phyloP scores from a whole-genome alignment of 2,329 filamentous ascomycete species.

The Aureobasidium sp. region DNA sequence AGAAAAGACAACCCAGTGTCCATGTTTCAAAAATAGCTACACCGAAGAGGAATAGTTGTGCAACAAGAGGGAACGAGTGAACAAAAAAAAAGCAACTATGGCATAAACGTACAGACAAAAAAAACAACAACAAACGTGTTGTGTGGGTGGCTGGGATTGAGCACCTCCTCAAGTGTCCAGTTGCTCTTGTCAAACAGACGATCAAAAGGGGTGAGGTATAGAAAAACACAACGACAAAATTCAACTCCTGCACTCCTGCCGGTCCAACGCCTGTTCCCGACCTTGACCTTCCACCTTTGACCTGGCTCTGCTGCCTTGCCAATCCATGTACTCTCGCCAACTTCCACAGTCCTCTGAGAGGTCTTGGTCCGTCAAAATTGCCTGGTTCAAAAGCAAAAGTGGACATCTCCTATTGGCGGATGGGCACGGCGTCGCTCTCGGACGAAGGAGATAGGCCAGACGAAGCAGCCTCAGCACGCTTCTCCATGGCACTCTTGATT shows the following conservation, averaged over 20 bases:
- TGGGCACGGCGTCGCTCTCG: constrained; percentile 14
- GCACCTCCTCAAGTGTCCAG: background rate
- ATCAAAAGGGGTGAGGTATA: background rate
- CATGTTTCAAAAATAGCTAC: background rate
- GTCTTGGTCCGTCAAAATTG: background rate
- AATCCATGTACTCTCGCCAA: background rate
- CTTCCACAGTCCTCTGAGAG: background rate
- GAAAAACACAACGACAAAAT: background rate
- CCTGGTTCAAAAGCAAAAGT: background rate
- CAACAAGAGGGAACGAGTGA: background rate
- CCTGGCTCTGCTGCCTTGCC: background rate
- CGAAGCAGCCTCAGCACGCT: constrained; percentile 6
- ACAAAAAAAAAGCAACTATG: background rate
- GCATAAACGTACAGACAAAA: background rate
- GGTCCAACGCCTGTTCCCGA: background rate
- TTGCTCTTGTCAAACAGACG: background rate
- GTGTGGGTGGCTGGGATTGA: background rate
- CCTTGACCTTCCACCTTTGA: background rate
- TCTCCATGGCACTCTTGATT: constrained; percentile 17
- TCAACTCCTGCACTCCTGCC: constrained; percentile 1
- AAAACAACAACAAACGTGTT: background rate
- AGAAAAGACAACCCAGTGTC: background rate
- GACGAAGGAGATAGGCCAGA: constrained; percentile 13
- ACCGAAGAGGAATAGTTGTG: background rate
- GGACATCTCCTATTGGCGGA: constrained; percentile 11